Conservation (phyloP, 192 early-diverging fungal species). For the Gryganskiella cystojenkinii region DNA sequence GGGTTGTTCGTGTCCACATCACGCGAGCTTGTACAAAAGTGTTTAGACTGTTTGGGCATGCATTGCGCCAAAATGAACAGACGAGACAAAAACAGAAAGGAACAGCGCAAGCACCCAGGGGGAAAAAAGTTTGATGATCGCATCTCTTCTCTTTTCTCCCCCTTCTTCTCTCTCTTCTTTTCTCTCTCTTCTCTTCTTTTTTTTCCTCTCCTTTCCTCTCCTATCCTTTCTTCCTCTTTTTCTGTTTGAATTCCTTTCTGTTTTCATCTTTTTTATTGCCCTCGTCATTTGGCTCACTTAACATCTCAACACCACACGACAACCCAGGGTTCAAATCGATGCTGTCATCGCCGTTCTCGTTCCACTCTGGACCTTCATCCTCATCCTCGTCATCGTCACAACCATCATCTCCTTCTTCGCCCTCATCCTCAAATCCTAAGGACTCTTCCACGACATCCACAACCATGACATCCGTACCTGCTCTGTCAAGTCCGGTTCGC, state of each 20-base stretch:
- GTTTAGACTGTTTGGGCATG: too few species aligned
- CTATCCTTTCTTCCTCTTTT: not conserved
- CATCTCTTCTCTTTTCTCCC: not conserved
- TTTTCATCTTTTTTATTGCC: not conserved
- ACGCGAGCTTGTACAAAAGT: constrained; percentile 1
- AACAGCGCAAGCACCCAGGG: too few species aligned
- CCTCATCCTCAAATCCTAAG: too few species aligned
- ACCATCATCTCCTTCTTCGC: too few species aligned
- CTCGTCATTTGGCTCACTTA: not conserved
- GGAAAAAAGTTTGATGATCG: not conserved
- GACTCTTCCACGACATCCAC: too few species aligned
- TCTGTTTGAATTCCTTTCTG: too few species aligned
- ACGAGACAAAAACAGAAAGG: constrained; percentile 14
- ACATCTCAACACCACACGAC: not conserved
- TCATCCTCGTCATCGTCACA: not conserved
- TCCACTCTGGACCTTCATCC: not conserved
- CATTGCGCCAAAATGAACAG: too few species aligned
- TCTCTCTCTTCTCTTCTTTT: not conserved
- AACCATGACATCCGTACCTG: too few species aligned
- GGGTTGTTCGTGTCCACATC: constrained; percentile 10
- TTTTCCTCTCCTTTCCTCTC: not conserved
- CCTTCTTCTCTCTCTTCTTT: not conserved
- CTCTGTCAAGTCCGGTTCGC: not conserved
- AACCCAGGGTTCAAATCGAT: not conserved
- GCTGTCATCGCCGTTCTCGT: not conserved